Evolutionary conservation across 257 asterid species (phyloP).

Genomic region (Solanum bukasovii): DNA sequence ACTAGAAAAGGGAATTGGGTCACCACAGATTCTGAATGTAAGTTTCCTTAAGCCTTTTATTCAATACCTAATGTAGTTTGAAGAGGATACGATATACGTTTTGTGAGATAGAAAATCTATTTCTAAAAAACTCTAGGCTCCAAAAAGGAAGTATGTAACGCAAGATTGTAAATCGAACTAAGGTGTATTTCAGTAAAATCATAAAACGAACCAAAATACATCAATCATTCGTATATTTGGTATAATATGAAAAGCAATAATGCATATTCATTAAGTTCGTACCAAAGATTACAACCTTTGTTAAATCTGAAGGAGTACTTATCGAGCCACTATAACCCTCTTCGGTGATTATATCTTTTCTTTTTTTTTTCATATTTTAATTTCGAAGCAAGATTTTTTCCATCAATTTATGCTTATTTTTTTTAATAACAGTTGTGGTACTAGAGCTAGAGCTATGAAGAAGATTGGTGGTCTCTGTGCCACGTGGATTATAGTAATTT

Average conservation of each 20-base stretch:
- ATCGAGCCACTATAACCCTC: background rate
- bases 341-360: too few relatives aligned
- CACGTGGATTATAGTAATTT: background rate
- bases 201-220: background rate
- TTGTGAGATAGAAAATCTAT: too few relatives aligned
- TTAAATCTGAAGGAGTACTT: background rate
- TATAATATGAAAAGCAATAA: background rate
- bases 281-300: background rate
- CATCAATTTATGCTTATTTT: background rate
- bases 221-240: background rate
- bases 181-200: background rate
- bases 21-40: constrained; percentile 83
- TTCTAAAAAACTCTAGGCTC: too few relatives aligned
- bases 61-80: background rate
- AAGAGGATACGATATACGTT: too few relatives aligned
- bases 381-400: background rate
- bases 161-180: background rate
- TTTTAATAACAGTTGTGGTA: constrained; percentile 50
- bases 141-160: background rate
- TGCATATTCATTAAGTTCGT: background rate
- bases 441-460: constrained; percentile 38
- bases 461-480: background rate
- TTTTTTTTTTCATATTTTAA: too few relatives aligned
- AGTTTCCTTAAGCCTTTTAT: background rate
- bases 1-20: constrained; percentile 57